phyloP scores from a whole-genome alignment of 2,329 filamentous ascomycete genomes.

The Aspergillus ochraceus region DNA sequence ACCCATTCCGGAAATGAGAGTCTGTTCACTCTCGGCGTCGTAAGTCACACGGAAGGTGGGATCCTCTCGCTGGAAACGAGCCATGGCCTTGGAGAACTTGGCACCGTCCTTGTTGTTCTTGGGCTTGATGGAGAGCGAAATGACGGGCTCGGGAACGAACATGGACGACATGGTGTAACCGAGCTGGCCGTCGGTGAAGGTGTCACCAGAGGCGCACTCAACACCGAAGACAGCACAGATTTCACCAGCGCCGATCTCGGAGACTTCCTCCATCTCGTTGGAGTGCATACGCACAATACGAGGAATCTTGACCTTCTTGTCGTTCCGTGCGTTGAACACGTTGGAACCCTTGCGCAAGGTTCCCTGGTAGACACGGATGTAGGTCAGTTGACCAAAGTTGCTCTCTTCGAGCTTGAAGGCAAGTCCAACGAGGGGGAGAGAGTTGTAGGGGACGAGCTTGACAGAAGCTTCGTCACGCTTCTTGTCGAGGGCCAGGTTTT shows the following conservation, averaged over 20 bases:
- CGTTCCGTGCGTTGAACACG: slow-evolving; percentile 88
- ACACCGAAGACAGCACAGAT: slow-evolving; percentile 98
- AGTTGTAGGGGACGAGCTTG: slow-evolving; percentile 89
- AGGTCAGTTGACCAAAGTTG: slow-evolving; percentile 96
- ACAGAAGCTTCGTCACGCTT: slow-evolving; percentile 75
- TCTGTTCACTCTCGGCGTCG: slow-evolving; percentile 89
- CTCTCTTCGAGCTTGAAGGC: slow-evolving; percentile 99
- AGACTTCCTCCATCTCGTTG: slow-evolving; percentile 97
- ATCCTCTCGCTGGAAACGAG: slow-evolving; percentile 96
- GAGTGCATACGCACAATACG: slow-evolving; percentile 99
- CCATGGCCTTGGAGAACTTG: slow-evolving; percentile 98
- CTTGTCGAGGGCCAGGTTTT: slow-evolving; percentile 85
- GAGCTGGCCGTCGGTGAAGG: slow-evolving; percentile 90
- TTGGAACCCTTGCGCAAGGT: slow-evolving; percentile 83
- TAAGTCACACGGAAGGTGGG: slow-evolving; percentile 95
- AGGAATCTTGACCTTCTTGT: slow-evolving; percentile 95
- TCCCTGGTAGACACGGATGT: slow-evolving; percentile 97
- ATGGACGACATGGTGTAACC: slow-evolving; percentile 97
- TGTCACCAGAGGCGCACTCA: slow-evolving; percentile 96
- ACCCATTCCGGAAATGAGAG: slow-evolving; percentile 98
- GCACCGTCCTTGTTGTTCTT: slow-evolving; percentile 88
- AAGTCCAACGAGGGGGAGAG: slow-evolving; percentile 88
- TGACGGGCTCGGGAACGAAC: slow-evolving; percentile 95
- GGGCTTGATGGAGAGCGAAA: slow-evolving; percentile 95
- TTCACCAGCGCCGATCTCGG: slow-evolving; percentile 89